Evolutionary conservation across 2,329 filamentous ascomycete species (phyloP), one percentile per base, ranked within the genome.

Genomic region (Trichoderma semiorbis): DNA sequence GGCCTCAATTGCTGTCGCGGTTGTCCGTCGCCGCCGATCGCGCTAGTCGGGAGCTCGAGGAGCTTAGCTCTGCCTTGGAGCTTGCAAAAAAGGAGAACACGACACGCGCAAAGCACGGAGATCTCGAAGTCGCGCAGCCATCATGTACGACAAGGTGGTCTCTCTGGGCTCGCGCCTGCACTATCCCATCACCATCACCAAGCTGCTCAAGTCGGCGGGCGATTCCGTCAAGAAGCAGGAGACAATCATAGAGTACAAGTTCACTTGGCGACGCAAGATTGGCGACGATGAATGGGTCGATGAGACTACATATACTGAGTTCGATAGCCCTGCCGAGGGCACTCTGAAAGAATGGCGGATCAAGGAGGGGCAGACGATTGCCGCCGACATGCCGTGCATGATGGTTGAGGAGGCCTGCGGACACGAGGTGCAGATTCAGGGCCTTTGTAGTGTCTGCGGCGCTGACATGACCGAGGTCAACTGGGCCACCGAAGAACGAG

Each of bases 381-480:
- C 84, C 6, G 84, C 83, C 62, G 89, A 92, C 79, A 84, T 84
- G 73, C 79, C 84, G 2, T 88, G 87, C 73, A 89, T 94, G 72
- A 91, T 94, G 73, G 92, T 99, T 69, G 92, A 97, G 77, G 96
- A 99, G 84, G 90, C 92, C 71, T 99, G 96, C 82, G 88, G 92
- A 34, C 96, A 99, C 82, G 93, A 95, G 77, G 88, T 97, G 53
- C 95, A 98, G 81, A 97, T 93, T 79, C 92, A 92, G 71, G 95
- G 95, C 58, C 88, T 99, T 75, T 99, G 96, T 83, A 94, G 91
- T 72, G 89, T 95, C 74, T 99, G 96, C 82, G 96, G 96, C 74
- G 94, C 95, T 82, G 95, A 98, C 82, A 97, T 99, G 94, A 97
- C 93, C 69, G 91, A 94, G 86, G 88, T 91, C 76, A 92, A 91